Evolutionary conservation across 176 grass and related monocot genomes (phyloP).

Genomic region (Oryza rufipogon): DNA sequence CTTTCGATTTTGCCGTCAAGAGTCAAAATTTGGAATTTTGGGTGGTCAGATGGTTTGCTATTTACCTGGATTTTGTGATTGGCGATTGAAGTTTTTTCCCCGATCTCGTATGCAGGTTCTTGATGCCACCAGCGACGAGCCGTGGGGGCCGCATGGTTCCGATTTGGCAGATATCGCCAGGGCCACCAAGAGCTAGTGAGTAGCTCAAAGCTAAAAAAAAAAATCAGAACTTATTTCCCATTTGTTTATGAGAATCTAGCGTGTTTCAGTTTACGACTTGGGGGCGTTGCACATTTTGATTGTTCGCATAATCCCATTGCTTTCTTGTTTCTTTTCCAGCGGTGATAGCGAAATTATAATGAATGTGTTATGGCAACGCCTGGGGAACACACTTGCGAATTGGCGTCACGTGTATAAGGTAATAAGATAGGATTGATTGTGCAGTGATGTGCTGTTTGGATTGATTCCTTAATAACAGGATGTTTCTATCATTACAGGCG

Average conservation of each 20-base stretch:
- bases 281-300: constrained; percentile 2
- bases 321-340: constrained; percentile 41
- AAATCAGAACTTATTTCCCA: background rate
- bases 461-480: background rate
- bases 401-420: constrained; percentile 93
- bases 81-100: background rate
- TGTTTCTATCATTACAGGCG: constrained; percentile 49
- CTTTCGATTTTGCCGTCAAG: background rate
- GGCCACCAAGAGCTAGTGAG: constrained; percentile 62
- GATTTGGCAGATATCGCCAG: constrained; percentile 66
- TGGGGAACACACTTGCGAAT: constrained; percentile 55
- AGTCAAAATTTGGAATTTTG: background rate
- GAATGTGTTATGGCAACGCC: constrained; percentile 67
- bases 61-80: background rate
- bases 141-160: constrained; percentile 82
- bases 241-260: background rate
- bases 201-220: background rate
- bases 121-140: constrained; percentile 80
- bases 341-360: constrained; percentile 62
- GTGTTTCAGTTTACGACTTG: background rate
- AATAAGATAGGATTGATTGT: background rate
- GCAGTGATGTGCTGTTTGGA: background rate
- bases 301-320: background rate
- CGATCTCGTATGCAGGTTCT: constrained; percentile 56
- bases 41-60: background rate